Base-by-base conservation (phyloP, 2,329 filamentous ascomycete species). In the Chrysosporium keratinophilum region DNA sequence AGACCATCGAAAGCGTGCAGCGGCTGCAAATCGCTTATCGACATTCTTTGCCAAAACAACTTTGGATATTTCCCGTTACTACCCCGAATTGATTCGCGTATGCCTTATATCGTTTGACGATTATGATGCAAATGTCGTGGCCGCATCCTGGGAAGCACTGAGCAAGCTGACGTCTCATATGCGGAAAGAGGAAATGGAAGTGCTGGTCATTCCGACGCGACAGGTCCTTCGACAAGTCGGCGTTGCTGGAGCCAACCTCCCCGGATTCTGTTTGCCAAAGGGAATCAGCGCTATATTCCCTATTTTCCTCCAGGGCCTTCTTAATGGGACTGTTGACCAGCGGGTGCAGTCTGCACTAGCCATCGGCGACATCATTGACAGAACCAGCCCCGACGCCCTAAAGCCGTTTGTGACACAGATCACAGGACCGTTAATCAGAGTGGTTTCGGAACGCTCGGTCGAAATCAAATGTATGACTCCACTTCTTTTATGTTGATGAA, bases 371-470 rank as follows among this genome's bases (percentile, higher is more conserved):
- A 87, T 98, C 60, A 85, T 97, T 59, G 93, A 97, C 72, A 83
- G 93, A 55, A 94, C 93, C 23, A 91, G 84, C 68, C 82, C 88
- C 60, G 84, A 89, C 56, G 84, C 90, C 17, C 76, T 98, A 58
- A 94, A 93, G 71, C 88, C 90, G 6, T 97, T 94, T 64, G 93
- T 98, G 56, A 96, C 91, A 31, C 90, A 96, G 65, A 96, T 98
- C 62, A 97, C 94, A 4, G 93, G 93, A 66, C 93, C 94, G 19
- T 80, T 98, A 52, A 98, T 98, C 69, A 87, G 93, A 79, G 91
- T 97, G 19, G 90, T 98, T 15, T 96, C 93, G 4, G 93, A 98
- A 69, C 83, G 91, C 58, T 95, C 93, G 2, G 89, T 89, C 1
- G 94, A 98, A 50, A 89, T 98, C 70, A 97, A 95, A 74, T 74